Conservation (phyloP, 2,329 filamentous ascomycete genomes). For the Lasiodiplodia hormozganensis region DNA sequence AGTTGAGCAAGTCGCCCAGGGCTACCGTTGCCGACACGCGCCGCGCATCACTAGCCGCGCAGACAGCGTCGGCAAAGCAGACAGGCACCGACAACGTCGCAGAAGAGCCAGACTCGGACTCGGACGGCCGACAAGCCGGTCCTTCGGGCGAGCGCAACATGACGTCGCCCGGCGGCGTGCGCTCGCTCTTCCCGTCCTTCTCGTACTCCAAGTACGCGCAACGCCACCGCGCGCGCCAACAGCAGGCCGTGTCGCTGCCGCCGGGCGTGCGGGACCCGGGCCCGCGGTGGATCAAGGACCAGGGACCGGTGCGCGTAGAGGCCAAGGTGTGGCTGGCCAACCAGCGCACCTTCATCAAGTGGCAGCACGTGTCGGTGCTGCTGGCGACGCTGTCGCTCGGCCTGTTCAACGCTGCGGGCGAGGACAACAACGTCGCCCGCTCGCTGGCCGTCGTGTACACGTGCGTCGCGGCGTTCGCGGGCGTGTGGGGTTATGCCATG, state of each 20-base stretch:
- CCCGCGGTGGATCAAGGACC: conserved; percentile 86
- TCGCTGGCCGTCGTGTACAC: conserved; percentile 85
- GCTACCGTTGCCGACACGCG: conserved; percentile 33
- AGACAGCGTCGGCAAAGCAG: conserved; percentile 32
- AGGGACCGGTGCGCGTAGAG: conserved; percentile 89
- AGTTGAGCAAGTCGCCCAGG: conserved; percentile 36
- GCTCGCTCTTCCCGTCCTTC: conserved; percentile 80
- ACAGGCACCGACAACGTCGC: conserved; percentile 41
- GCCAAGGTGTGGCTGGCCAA: conserved; percentile 99
- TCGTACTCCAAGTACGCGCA: conserved; percentile 76
- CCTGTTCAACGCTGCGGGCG: conserved; percentile 85
- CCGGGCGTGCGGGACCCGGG: conserved; percentile 87
- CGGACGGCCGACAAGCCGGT: conserved; percentile 50
- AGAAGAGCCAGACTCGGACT: conserved; percentile 58
- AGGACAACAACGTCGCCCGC: conserved; percentile 75
- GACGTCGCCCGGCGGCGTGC: conserved; percentile 65
- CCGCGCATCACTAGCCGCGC: conserved; percentile 33
- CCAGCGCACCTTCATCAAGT: conserved; percentile 97
- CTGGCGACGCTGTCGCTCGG: conserved; percentile 84
- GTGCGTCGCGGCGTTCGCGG: conserved; percentile 80
- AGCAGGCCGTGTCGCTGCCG: conserved; percentile 65
- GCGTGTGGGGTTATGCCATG: conserved; percentile 86
- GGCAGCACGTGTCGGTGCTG: conserved; percentile 93
- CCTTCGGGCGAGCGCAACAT: conserved; percentile 39
- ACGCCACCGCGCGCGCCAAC: conserved; percentile 52